Base-by-base conservation (phyloP, 495 filamentous ascomycete genomes). In the Podospora bellae-mahoneyi region DNA sequence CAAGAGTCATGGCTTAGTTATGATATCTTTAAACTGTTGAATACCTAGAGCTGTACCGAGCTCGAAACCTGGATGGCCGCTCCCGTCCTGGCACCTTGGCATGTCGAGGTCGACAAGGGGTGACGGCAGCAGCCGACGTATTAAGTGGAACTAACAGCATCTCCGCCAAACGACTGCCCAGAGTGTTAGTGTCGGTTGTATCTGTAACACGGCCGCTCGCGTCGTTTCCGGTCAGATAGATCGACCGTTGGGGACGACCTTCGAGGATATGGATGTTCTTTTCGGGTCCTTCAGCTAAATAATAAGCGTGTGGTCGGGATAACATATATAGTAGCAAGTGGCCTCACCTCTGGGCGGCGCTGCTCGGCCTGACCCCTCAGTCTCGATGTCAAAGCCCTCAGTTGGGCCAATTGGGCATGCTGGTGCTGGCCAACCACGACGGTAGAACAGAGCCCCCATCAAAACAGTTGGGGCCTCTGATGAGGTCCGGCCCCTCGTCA, bases 401-500 rank as follows among this genome's bases (percentile, higher is more conserved):
- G 39, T 48, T 48, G 39, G 39, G 39, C 39, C 39, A 48, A 48
- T 48, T 48, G 39, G 39, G 39, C 39, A 48, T 23, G 39, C 39
- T 48, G 39, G 7, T 9, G 7, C 32, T 48, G 61, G 61, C 61
- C 61, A 63, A 63, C 61, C 19, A 58, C 1, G 48, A 7, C 32
- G 2, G 61, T 48, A 48, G 2, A 48, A 48, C 39, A 48, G 39
- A 48, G 39, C 13, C 39, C 15, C 61, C 48, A 63, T 63, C 30
- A 32, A 63, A 23, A 28, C n/a, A 48, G 18, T 63, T 39, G 61
- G 61, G 60, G 30, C 60, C 23, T 32, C 13, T 62, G 6, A 13
- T 32, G 23, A 48, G n/a, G 61, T 18, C 27, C 19, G 61, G 30
- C 61, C 61, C 32, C 30, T 32, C 61, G 18, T 63, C 32, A 63